Base-by-base conservation (phyloP, 495 filamentous ascomycete genomes). In the Cercophora sp. region DNA sequence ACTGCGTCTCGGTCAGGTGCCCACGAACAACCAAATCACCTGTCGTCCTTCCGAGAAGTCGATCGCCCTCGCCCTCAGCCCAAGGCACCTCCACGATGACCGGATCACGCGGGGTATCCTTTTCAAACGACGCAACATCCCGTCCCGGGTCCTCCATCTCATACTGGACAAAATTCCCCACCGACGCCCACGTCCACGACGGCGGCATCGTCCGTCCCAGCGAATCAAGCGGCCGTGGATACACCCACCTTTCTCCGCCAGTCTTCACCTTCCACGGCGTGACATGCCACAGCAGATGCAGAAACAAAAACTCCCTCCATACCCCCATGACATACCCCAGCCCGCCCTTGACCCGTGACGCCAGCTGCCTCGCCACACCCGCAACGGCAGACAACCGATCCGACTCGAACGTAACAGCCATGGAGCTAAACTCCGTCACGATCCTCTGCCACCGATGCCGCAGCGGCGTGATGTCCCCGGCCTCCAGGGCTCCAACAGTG, bases 341-440 rank as follows among this genome's bases (percentile, higher is more conserved):
- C 4, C 31, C 45, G 18, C 9, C 15, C 23, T 19, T 13, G n/a
- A n/a, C n/a, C 15, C 13, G 51, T 3, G 51, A 32, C 39, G 15
- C 16, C 9, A 63, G 52, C 6, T 53, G 51, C 18, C 52, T 55
- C 1, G 61, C 58, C 11, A 57, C 44, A 24, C 59, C 59, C 5
- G 55, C 59, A 11, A 62, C 54, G 3, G 59, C 59, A 0, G 61
- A 55, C 11, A 63, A 42, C 48, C 54, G 56, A 35, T 63, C 61
- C 10, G 27, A 45, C 25, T 47, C 55, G 36, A 52, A 58, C 0
- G 54, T 60, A 16, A 63, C n/a, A 20, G 59, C 47, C 48, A 54
- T 51, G 32, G 54, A 51, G 16, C 54, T 61, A 24, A 60, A 63
- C n/a, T 56, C 56, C 11, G 56, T 49, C 13, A 55, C 55, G 26